Percentiles rank a stretch among this genome's conserved stretches.
These are phyloP conservation scores for Castanopsis chinensis DNA, from an alignment of 306 rosid genomes.

Conservation along the genomic window DNA sequence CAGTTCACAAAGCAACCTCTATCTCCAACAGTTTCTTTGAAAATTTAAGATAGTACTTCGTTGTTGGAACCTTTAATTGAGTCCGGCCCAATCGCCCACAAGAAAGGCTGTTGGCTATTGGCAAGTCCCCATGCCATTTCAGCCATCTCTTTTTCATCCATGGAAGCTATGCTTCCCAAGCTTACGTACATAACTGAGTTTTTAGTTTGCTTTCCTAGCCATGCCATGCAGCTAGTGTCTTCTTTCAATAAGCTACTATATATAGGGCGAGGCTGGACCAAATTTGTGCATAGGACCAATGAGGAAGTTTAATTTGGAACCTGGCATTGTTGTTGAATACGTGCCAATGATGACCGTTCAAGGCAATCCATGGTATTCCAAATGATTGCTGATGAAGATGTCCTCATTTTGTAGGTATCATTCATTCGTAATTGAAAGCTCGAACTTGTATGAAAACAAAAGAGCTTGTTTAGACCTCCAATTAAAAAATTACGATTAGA, in stretches of 20 bases:
- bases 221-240: conserved; percentile 20
- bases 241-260: conserved; percentile 17
- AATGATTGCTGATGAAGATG: conserved; percentile 29
- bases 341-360: conserved; percentile 21
- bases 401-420: not conserved
- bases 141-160: conserved; percentile 35
- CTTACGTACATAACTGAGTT: conserved; percentile 29
- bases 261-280: not conserved
- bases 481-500: too few species aligned
- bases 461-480: too few species aligned
- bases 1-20: conserved; percentile 36
- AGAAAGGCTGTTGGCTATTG: conserved; percentile 41
- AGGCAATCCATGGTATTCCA: conserved; percentile 38
- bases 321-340: conserved; percentile 19
- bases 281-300: conserved; percentile 48
- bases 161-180: conserved; percentile 51
- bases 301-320: conserved; percentile 23
- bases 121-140: conserved; percentile 53
- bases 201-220: conserved; percentile 22
- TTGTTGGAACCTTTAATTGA: not conserved
- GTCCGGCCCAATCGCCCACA: conserved; percentile 35
- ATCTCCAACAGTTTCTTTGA: conserved; percentile 5
- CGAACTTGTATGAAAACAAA: too few species aligned
- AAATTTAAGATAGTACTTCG: conserved; percentile 11
- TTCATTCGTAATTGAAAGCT: too few species aligned